Percentiles rank a stretch among this genome's conserved stretches.
Evolutionary conservation across 768 basidiomycete species (phyloP).

Genomic region (Hygrocybe punicea): DNA sequence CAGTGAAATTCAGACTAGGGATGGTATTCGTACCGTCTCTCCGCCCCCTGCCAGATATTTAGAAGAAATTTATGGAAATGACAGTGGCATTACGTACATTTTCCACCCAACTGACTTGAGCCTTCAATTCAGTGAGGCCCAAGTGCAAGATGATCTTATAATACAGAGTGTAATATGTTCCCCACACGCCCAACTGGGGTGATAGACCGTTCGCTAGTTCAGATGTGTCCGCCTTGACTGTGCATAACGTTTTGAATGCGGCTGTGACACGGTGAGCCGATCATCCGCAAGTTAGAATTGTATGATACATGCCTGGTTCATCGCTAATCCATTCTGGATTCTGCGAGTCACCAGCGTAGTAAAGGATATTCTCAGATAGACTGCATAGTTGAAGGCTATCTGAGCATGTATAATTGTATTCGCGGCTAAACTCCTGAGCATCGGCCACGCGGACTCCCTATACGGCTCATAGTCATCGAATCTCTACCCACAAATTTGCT

Average conservation of each 20-base stretch:
- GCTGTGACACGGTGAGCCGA: too few relatives aligned
- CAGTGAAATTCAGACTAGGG: background rate
- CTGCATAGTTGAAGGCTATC: background rate
- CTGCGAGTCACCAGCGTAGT: background rate
- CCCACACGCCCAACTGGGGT: too few relatives aligned
- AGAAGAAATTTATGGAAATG: background rate
- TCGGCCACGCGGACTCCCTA: background rate
- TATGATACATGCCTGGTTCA: background rate
- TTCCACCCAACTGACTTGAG: constrained; percentile 41
- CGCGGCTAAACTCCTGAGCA: background rate
- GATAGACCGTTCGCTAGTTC: background rate
- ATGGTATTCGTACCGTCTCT: background rate
- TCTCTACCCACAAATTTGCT: background rate
- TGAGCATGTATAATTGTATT: background rate
- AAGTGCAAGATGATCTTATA: constrained; percentile 39
- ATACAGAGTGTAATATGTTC: constrained; percentile 14
- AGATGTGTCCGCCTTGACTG: too few relatives aligned
- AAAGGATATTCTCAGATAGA: background rate
- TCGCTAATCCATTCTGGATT: background rate
- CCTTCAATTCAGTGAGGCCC: constrained; percentile 41
- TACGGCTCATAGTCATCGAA: too few relatives aligned
- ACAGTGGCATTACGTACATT: constrained; percentile 17
- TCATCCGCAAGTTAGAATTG: too few relatives aligned
- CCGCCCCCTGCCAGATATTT: background rate
- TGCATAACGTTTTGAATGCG: too few relatives aligned